Base-by-base conservation (phyloP, 1,139 yeast genomes). In the Debaryomyces udenii region DNA sequence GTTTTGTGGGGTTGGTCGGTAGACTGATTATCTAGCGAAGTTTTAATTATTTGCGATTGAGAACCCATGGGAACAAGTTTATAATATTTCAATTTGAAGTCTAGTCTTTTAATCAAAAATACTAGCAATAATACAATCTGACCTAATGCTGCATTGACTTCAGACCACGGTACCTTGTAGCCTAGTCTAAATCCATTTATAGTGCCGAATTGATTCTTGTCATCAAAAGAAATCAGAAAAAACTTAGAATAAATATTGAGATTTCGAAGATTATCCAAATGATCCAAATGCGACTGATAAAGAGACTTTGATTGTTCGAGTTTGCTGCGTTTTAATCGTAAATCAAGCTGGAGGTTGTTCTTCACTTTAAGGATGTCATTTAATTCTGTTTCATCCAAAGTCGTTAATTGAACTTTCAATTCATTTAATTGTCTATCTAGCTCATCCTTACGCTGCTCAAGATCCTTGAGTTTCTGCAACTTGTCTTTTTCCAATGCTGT, bases 91-190 rank as follows among this genome's bases (percentile, higher is more conserved):
- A 89, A 59, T 29, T 73, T 70, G 22, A 86, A 62, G 13, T 78
- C 70, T 29, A 90, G 68, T 43, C 85, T 69, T 20, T 78, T 71
- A 3, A 78, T 65, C 3, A 91, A 72, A 4, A 94, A 87, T 0
- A 83, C 75, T 31, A 91, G 60, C 16, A 91, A 62, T 14, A 90
- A 61, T 3, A 88, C 77, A 2, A 91, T 68, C 53, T 91, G 96
- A 0, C 99, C 99, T 59, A 93, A 67, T 0, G 96, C 98, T 1
- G 95, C 94, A 57, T 91, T 93, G 31, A 90, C 82, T 53, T 93
- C 99, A 38, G 88, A 81, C 96, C 96, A 90, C 3, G 94, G 86
- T 0, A 91, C 80, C 40, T 69, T 76, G 44, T 72, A 66, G 1
- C 98, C 99, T 10, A 93, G 61, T 42, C 96, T 66, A 34, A 88